Conservation (phyloP, 306 rosid species). For the Casuarina cunninghamiana region DNA sequence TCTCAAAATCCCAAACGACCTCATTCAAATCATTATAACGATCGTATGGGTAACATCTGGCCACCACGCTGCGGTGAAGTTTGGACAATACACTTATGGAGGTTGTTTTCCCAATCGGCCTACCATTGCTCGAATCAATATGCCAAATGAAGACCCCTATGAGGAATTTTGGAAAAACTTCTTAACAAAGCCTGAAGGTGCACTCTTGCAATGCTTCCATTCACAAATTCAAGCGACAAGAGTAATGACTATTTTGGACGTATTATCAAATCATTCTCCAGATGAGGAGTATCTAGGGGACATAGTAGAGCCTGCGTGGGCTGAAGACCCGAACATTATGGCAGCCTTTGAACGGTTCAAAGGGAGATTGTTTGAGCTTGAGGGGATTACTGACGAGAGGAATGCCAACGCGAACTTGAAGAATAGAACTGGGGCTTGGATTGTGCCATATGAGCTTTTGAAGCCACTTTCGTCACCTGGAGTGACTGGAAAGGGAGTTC, state of each 20-base stretch:
- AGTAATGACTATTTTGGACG: conserved; percentile 40
- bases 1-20: conserved; percentile 36
- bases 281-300: conserved; percentile 56
- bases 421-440: conserved; percentile 48
- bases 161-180: conserved; percentile 32
- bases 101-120: conserved; percentile 57
- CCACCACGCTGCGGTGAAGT: conserved; percentile 68
- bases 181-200: conserved; percentile 33
- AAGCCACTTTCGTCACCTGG: conserved; percentile 71
- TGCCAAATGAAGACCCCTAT: conserved; percentile 43
- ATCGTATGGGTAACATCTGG: conserved; percentile 50
- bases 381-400: conserved; percentile 36
- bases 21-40: conserved; percentile 31
- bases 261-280: conserved; percentile 46
- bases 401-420: conserved; percentile 15
- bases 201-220: conserved; percentile 32
- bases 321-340: conserved; percentile 36
- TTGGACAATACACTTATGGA: conserved; percentile 47
- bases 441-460: conserved; percentile 53
- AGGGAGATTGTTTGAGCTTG: conserved; percentile 42
- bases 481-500: conserved; percentile 74
- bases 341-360: conserved; percentile 38
- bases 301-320: conserved; percentile 39
- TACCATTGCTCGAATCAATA: conserved; percentile 23
- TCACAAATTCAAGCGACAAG: conserved; percentile 50